Percentiles rank a stretch among this genome's conserved stretches.
Evolutionary conservation across 108 stramenopile species (phyloP).

Genomic region (Nitzschia putrida): DNA sequence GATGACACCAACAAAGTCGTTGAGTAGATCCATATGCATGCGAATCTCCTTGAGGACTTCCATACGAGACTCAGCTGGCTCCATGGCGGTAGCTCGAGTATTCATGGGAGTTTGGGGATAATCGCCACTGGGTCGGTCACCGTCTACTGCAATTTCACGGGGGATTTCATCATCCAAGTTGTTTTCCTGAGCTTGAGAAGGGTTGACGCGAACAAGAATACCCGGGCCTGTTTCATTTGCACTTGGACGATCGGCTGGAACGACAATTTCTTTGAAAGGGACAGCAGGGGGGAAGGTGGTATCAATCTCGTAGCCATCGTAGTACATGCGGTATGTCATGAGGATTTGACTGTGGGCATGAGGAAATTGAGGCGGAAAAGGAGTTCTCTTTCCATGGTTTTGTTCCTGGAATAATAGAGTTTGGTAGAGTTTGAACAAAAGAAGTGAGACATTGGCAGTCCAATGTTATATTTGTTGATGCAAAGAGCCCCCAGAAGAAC

Average conservation of each 20-base stretch:
- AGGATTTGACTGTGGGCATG: conserved; percentile 54
- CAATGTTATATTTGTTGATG: no score
- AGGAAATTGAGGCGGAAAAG: conserved; percentile 13
- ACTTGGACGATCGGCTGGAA: conserved; percentile 33
- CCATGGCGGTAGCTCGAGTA: not conserved
- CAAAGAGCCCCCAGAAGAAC: not conserved
- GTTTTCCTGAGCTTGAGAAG: not conserved
- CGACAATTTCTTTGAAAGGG: conserved; percentile 34
- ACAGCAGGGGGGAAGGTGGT: conserved; percentile 48
- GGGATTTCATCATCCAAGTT: not conserved
- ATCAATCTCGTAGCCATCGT: conserved; percentile 39
- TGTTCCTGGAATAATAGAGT: not conserved
- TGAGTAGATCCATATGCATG: conserved; percentile 61
- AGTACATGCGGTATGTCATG: conserved; percentile 62
- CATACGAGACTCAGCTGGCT: conserved; percentile 13
- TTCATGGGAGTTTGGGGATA: not conserved
- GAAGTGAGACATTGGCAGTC: not conserved
- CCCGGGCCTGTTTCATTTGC: not conserved
- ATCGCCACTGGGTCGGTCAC: not conserved
- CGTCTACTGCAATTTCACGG: not conserved
- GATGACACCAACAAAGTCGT: conserved; percentile 61
- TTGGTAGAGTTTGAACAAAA: not conserved
- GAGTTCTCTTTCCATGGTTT: conserved; percentile 7
- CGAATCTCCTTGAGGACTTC: conserved; percentile 54
- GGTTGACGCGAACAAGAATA: no score